A percentile compares a stretch with the other conserved stretches of the same genome.
Evolutionary conservation across 768 basidiomycete genomes (phyloP).

Genomic region (Lepiota brunneoincarnata): DNA sequence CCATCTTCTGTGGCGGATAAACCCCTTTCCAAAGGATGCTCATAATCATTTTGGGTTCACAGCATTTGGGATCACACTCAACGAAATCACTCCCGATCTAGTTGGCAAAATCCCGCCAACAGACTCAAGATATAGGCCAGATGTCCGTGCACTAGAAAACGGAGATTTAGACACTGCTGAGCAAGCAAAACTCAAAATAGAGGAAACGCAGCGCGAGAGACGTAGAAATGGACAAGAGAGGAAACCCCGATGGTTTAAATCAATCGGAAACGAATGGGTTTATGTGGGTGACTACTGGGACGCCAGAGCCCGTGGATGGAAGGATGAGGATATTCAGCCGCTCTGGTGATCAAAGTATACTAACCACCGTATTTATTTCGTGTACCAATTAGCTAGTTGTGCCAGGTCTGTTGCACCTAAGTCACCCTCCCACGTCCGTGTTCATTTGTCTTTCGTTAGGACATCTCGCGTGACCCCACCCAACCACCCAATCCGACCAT

Average conservation of each 20-base stretch:
- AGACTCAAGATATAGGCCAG: slow-evolving; percentile 79
- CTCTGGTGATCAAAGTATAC: slow-evolving; percentile 55
- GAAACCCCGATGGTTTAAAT: slow-evolving; percentile 74
- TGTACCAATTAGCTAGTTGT: too few species aligned
- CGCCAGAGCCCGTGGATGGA: slow-evolving; percentile 63
- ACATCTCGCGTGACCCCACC: background rate
- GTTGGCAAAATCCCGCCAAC: slow-evolving; percentile 67
- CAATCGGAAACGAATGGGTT: slow-evolving; percentile 67
- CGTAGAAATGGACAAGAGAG: slow-evolving; percentile 58
- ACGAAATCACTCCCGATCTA: slow-evolving; percentile 73
- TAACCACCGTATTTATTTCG: background rate
- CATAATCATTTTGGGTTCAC: slow-evolving; percentile 83
- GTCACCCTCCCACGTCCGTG: too few species aligned
- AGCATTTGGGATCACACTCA: slow-evolving; percentile 72
- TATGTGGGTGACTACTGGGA: slow-evolving; percentile 88
- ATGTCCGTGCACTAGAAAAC: slow-evolving; percentile 80
- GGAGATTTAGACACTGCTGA: slow-evolving; percentile 74
- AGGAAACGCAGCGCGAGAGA: slow-evolving; percentile 75
- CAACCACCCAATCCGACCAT: background rate
- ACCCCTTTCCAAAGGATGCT: slow-evolving; percentile 69
- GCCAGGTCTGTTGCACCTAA: too few species aligned
- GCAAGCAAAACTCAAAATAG: slow-evolving; percentile 64
- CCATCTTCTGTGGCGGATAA: slow-evolving; percentile 74
- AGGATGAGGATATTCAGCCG: slow-evolving; percentile 40
- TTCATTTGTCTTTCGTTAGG: background rate